Base-by-base conservation (phyloP, 2,329 filamentous ascomycete genomes). In the Pseudophaeomoniella oleicola region DNA sequence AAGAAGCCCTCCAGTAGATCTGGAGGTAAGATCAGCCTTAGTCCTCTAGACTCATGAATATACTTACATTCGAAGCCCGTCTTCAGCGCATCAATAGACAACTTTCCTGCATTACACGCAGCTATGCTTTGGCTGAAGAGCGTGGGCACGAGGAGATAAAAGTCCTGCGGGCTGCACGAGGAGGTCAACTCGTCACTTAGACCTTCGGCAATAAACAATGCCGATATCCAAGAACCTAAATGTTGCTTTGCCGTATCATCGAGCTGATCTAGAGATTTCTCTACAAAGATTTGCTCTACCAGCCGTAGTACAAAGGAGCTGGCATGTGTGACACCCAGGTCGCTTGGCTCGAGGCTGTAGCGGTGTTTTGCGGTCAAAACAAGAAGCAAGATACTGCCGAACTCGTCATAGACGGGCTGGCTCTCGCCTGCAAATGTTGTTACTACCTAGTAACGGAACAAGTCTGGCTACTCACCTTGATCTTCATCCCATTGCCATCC, bases 401-500 rank as follows among this genome's bases (percentile, higher is more conserved):
- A 79, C 44, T 79, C 75, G 44, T 79, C 74, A 43, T 78, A 79
- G 3, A 76, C 64, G 0, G 73, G 73, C 45, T 77, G 74, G 37
- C 71, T 72, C 45, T 79, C 74, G 32, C 65, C 63, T 65, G 35
- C 19, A 2, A 11, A 29, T 11, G 27, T 16, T 5, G 42, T 53
- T 34, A 56, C 46, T 39, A 32, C 38, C 13, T 35, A 17, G 13
- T 17, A 13, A 5, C 14, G 10, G 3, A 27, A 33, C 12, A 10
- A 6, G 29, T 3, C 12, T 3, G 19, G 27, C 19, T 13, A 35
- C 41, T 39, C 46, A 64, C 66, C 68, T 53, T 78, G 72, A 38
- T 78, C 73, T 43, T 73, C 72, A 37, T 78, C 73, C 54, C 74
- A 75, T 30, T 64, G 64, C 75, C 74, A 79, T n/a, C 68, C 63